Percentiles rank a stretch among this genome's conserved stretches.
Evolutionary conservation across 441 rosid species (phyloP).

Genomic region (Adansonia grandidieri): DNA sequence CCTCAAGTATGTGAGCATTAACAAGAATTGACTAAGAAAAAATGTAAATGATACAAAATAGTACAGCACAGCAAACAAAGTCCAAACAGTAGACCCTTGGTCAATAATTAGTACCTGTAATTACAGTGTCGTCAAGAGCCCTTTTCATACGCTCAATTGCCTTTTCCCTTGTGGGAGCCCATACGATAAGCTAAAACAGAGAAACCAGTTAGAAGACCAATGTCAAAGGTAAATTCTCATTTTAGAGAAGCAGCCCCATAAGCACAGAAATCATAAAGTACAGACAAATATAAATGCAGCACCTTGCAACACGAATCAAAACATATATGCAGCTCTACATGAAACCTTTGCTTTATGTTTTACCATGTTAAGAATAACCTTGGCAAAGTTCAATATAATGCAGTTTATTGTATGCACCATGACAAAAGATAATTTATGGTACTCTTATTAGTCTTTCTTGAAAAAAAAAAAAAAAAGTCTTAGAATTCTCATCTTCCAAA

Average conservation of each 20-base stretch:
- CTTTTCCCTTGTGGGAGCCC: conserved; percentile 98
- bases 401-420: neutral
- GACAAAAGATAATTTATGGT: neutral
- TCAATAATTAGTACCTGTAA: conserved; percentile 55
- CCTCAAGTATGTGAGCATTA: neutral
- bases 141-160: conserved; percentile 96
- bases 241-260: conserved; percentile 1
- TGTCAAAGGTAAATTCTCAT: conserved; percentile 17
- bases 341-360: neutral
- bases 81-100: conserved; percentile 2
- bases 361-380: neutral
- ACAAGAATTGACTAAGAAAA: neutral
- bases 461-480: neutral
- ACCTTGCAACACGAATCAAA: neutral
- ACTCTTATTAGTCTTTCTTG: neutral
- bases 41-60: neutral
- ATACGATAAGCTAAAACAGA: conserved; percentile 76
- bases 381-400: conserved; percentile 3
- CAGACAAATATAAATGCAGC: neutral
- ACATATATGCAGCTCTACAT: neutral
- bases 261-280: neutral
- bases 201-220: conserved; percentile 23
- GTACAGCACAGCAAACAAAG: neutral
- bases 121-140: conserved; percentile 89
- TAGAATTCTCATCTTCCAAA: neutral